Conservation (phyloP, 495 filamentous ascomycete genomes). For the Polyplosphaeria fusca region DNA sequence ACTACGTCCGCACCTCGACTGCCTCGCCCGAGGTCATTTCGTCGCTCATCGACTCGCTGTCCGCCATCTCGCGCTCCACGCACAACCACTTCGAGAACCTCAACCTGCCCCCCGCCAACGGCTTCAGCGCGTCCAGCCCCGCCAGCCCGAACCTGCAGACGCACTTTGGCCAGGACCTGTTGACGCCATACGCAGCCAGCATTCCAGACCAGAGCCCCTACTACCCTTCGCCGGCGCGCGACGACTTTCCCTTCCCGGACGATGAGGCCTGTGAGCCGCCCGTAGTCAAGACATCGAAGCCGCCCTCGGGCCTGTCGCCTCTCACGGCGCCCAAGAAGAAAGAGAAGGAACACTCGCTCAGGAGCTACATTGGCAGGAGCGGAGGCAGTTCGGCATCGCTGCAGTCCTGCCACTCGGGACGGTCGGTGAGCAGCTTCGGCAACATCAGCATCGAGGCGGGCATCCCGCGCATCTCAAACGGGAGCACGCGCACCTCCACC, state of each 20-base stretch:
- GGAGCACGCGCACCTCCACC: constrained; percentile 27
- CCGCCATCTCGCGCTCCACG: constrained; percentile 74
- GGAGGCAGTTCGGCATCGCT: constrained; percentile 28
- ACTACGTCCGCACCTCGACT: constrained; percentile 52
- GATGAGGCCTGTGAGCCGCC: constrained; percentile 79
- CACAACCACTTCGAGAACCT: constrained; percentile 69
- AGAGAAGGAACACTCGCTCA: constrained; percentile 35
- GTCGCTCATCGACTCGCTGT: constrained; percentile 86
- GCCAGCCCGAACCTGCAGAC: constrained; percentile 36
- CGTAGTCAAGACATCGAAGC: constrained; percentile 81
- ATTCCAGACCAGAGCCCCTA: constrained; percentile 69
- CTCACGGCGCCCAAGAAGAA: constrained; percentile 55
- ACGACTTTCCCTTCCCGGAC: constrained; percentile 58
- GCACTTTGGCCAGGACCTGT: constrained; percentile 31
- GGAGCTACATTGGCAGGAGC: constrained; percentile 33
- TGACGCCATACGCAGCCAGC: constrained; percentile 48
- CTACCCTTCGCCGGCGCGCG: constrained; percentile 42
- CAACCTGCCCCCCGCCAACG: constrained; percentile 46
- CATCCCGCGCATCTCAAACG: constrained; percentile 11
- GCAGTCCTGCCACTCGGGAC: constrained; percentile 21
- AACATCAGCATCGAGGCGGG: constrained; percentile 33
- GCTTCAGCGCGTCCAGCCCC: constrained; percentile 41
- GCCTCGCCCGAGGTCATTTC: constrained; percentile 92
- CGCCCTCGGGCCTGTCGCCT: constrained; percentile 67
- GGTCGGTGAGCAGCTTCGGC: constrained; percentile 32